phyloP scores from a whole-genome alignment of 2,329 filamentous ascomycete genomes.

The Neurospora sp. region DNA sequence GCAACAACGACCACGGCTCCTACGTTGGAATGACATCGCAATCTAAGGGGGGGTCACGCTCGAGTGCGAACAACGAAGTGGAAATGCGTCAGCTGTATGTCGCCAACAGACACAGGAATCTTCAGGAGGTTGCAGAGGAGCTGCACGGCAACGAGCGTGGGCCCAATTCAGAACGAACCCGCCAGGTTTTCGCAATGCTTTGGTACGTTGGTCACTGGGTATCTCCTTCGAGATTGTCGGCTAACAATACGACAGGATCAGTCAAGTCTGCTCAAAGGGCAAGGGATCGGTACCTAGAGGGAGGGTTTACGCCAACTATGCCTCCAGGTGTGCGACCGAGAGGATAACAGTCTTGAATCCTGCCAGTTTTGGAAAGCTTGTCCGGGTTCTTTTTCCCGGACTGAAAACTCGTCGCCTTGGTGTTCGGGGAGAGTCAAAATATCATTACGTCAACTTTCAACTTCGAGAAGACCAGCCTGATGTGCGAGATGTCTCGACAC shows the following conservation, averaged over 20 bases:
- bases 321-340: conserved; percentile 83
- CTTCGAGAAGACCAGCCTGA: conserved; percentile 48
- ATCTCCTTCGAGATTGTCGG: not conserved
- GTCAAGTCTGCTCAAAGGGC: conserved; percentile 60
- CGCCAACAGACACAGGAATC: conserved; percentile 55
- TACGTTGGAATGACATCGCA: conserved; percentile 34
- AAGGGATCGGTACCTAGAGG: conserved; percentile 85
- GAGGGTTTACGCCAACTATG: conserved; percentile 91
- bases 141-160: conserved; percentile 72
- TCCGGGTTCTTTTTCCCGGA: conserved; percentile 90
- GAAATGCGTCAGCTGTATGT: conserved; percentile 68
- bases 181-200: conserved; percentile 81
- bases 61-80: conserved; percentile 70
- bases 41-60: conserved; percentile 49
- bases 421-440: conserved; percentile 94
- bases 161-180: conserved; percentile 71
- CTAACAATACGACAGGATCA: conserved; percentile 47
- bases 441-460: conserved; percentile 75
- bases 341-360: conserved; percentile 92
- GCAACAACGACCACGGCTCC: conserved; percentile 47
- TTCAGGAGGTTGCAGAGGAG: conserved; percentile 66
- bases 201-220: conserved; percentile 48
- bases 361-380: conserved; percentile 94
- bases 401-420: conserved; percentile 87
- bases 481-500: conserved; percentile 32